Conservation (phyloP, 371 early-diverging fungal genomes). For the Dinochytrium kinnereticum region DNA sequence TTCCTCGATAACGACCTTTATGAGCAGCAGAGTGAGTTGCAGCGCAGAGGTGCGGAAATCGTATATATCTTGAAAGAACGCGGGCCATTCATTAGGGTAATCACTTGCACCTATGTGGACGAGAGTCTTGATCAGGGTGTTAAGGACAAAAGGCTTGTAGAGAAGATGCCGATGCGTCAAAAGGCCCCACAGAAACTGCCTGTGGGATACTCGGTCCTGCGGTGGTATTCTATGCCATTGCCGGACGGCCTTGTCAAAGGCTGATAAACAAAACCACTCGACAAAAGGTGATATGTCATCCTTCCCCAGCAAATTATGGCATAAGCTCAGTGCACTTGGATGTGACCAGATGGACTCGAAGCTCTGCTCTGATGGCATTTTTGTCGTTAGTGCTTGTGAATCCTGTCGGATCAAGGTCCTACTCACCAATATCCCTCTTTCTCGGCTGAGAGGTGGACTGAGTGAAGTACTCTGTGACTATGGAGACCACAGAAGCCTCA, state of each 20-base stretch:
- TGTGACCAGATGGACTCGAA: slow-evolving; percentile 5
- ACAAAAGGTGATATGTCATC: slow-evolving; percentile 6
- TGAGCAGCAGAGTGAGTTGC: background rate
- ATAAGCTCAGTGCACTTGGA: background rate
- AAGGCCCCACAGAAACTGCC: slow-evolving; percentile 11
- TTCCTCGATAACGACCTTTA: background rate
- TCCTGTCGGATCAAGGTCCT: background rate
- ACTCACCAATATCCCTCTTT: slow-evolving; percentile 17
- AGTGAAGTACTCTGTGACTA: slow-evolving; percentile 10
- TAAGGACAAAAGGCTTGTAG: slow-evolving; percentile 16
- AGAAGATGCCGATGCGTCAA: background rate
- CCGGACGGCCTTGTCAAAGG: background rate
- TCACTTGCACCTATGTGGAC: background rate
- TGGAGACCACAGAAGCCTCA: background rate
- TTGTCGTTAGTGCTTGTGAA: too few species aligned
- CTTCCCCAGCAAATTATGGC: background rate
- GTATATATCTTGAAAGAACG: slow-evolving; percentile 7
- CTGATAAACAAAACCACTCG: slow-evolving; percentile 14
- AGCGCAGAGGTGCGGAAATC: background rate
- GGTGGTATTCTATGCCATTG: background rate
- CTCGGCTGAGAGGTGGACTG: slow-evolving; percentile 11
- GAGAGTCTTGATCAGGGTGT: slow-evolving; percentile 11
- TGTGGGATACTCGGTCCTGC: background rate
- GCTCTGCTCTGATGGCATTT: background rate
- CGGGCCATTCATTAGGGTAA: slow-evolving; percentile 7